phyloP scores from a whole-genome alignment of 2,329 filamentous ascomycete species.

The Cercospora nicotianae region DNA sequence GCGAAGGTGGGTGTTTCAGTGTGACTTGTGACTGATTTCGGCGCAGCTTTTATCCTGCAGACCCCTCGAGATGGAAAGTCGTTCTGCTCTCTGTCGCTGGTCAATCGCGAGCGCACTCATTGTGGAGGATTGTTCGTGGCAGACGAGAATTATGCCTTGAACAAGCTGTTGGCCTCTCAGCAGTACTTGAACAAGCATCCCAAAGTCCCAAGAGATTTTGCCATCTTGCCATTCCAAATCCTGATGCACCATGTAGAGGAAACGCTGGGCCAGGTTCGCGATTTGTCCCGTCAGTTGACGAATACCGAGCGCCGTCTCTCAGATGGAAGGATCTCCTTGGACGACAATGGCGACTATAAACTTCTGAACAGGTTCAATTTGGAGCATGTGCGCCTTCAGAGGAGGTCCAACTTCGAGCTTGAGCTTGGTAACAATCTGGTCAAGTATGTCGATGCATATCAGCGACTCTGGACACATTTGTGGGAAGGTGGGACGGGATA shows the following conservation, averaged over 20 bases:
- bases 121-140: slow-evolving; percentile 37
- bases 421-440: slow-evolving; percentile 37
- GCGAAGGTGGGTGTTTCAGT: neutral
- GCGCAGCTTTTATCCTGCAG: slow-evolving; percentile 37
- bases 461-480: slow-evolving; percentile 32
- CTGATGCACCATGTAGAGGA: slow-evolving; percentile 37
- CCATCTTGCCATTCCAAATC: slow-evolving; percentile 37
- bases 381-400: slow-evolving; percentile 37
- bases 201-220: slow-evolving; percentile 38
- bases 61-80: slow-evolving; percentile 38
- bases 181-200: slow-evolving; percentile 38
- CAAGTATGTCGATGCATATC: slow-evolving; percentile 38
- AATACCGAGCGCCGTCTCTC: slow-evolving; percentile 37
- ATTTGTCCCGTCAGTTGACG: slow-evolving; percentile 35
- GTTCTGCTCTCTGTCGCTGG: slow-evolving; percentile 39
- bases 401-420: slow-evolving; percentile 37
- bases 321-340: slow-evolving; percentile 36
- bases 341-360: slow-evolving; percentile 40
- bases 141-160: slow-evolving; percentile 34
- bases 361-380: slow-evolving; percentile 38
- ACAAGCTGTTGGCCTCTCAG: slow-evolving; percentile 32
- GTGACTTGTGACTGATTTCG: neutral
- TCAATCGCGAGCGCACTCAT: slow-evolving; percentile 36
- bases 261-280: slow-evolving; percentile 34
- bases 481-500: slow-evolving; percentile 39